Percentiles rank a stretch among this genome's conserved stretches.
Conservation (phyloP, 768 basidiomycete genomes). For the Chiua virens region DNA sequence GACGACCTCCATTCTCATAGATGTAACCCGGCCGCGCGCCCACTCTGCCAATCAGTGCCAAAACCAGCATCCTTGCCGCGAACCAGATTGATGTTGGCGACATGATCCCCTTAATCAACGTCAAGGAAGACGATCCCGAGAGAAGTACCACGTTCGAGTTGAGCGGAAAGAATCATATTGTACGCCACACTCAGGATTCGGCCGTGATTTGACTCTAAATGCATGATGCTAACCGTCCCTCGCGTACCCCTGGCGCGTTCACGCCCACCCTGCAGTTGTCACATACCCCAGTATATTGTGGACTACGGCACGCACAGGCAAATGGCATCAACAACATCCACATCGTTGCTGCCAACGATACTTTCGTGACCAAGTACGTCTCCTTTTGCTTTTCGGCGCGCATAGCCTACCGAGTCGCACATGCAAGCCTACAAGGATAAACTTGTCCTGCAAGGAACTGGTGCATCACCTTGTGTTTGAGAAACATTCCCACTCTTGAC, state of each 20-base stretch:
- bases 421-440: constrained; percentile 59
- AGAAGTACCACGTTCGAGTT: constrained; percentile 43
- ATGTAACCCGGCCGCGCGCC: constrained; percentile 51
- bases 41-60: constrained; percentile 58
- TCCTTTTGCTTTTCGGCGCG: neutral
- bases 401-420: neutral
- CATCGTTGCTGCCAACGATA: constrained; percentile 77
- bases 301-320: constrained; percentile 66
- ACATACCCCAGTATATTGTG: constrained; percentile 63
- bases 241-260: constrained; percentile 68
- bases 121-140: constrained; percentile 62
- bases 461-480: constrained; percentile 33
- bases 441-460: constrained; percentile 54
- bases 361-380: constrained; percentile 58
- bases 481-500: neutral
- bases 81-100: constrained; percentile 41
- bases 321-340: constrained; percentile 75
- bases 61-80: constrained; percentile 48
- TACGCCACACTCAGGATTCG: too few relatives aligned
- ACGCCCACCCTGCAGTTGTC: constrained; percentile 68
- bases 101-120: constrained; percentile 45
- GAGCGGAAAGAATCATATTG: constrained; percentile 63
- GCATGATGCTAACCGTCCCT: neutral
- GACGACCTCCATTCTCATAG: constrained; percentile 50
- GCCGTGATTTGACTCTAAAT: neutral